Base-by-base conservation (phyloP, 106 monocot species). In the Dactylorhiza incarnata region DNA sequence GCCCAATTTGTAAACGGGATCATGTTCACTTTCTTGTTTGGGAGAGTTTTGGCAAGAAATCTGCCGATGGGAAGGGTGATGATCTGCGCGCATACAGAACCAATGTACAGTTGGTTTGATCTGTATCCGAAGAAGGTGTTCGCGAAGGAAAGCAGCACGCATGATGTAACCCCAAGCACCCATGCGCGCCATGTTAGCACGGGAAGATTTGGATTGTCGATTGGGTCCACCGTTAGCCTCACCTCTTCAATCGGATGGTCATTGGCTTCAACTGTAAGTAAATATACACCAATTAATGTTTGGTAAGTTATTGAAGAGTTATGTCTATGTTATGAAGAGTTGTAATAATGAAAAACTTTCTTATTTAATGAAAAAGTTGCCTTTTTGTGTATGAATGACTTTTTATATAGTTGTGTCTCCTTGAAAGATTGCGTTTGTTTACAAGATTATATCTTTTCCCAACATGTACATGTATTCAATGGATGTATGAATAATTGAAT, bases 221-320 rank as follows among this genome's bases (percentile, higher is more conserved):
- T 68, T 3, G 74, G 45, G n/a, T 74, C 54, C 17, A 80, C 80
- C 0, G 80, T 80, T 9, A 80, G 67, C 43, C 80, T 67, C 13
- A 80, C 80, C 47, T 80, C 45, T 8, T 80, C 80, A 9, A 80
- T 80, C 1, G 80, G 80, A 22, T 75, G 74, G 19, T 80, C 80
- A 24, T 80, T 72, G 48, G 48, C 72, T 23, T 72, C 72, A 10
- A 72, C 72, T 72, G 72, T 6, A 69, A 69, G 16, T 45, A 2
- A 6, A 14, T 15, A 29, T 29, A 29, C 1, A 29, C 29, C 29
- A 29, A 29, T 29, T 29, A 29, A 29, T 3, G 45, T 17, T 69
- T 46, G 69, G 0, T 69, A 15, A 46, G 69, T 0, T 69, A 58
- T 11, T 9, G 29, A 29, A 29, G 29, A 29, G 29, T 29, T 29